phyloP scores from a whole-genome alignment of 331 rosid species.

The Erythrophleum ivorense region DNA sequence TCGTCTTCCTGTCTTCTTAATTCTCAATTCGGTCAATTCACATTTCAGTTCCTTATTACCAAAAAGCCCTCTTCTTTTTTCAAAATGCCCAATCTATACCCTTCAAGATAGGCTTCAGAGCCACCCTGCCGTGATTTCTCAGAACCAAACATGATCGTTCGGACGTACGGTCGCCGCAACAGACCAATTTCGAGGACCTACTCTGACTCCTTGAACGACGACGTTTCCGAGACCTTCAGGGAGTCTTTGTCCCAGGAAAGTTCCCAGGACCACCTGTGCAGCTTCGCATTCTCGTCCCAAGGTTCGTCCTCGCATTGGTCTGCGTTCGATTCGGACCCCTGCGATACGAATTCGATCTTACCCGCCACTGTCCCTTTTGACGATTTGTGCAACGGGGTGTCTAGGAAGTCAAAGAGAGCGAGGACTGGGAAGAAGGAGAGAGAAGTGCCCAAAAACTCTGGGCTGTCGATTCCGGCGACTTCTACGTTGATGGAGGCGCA shows the following conservation, averaged over 20 bases:
- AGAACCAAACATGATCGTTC: slow-evolving; percentile 22
- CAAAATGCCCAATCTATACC: not conserved
- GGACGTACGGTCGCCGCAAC: slow-evolving; percentile 25
- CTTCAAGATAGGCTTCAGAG: not conserved
- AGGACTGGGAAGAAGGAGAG: not conserved
- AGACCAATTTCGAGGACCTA: slow-evolving; percentile 20
- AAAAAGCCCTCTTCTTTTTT: not conserved
- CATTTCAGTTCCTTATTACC: not conserved
- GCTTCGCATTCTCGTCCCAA: slow-evolving; percentile 74
- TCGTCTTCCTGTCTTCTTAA: not conserved
- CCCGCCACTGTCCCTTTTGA: slow-evolving; percentile 7
- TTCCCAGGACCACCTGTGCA: slow-evolving; percentile 46
- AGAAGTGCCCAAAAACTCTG: not conserved
- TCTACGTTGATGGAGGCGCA: slow-evolving; percentile 32
- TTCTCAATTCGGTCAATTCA: not conserved
- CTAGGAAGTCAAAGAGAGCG: slow-evolving; percentile 25
- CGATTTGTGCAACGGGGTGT: slow-evolving; percentile 18
- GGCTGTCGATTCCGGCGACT: slow-evolving; percentile 17
- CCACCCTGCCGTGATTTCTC: not conserved
- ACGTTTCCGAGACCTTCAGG: slow-evolving; percentile 19
- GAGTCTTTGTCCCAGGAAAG: slow-evolving; percentile 58
- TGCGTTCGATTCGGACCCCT: slow-evolving; percentile 73
- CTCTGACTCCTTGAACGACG: slow-evolving; percentile 17
- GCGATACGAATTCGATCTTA: slow-evolving; percentile 15
- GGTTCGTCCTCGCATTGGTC: slow-evolving; percentile 77